A percentile compares a stretch with the other conserved stretches of the same genome.
phyloP scores from a whole-genome alignment of 192 early-diverging fungal species.

The Dissophora globulifera region DNA sequence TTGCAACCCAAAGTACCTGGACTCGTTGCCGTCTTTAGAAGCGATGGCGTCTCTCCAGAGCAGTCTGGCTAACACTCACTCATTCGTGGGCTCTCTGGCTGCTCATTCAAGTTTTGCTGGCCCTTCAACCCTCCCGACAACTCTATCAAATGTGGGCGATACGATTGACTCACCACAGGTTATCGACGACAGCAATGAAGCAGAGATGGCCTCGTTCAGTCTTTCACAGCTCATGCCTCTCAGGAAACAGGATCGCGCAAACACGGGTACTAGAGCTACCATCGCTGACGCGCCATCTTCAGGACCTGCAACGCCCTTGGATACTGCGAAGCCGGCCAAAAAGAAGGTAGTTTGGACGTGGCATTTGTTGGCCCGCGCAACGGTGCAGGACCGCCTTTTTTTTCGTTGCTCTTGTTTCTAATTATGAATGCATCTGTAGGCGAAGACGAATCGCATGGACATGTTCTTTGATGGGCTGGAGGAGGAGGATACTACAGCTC shows the following conservation, averaged over 20 bases:
- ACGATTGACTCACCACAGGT: slow-evolving; percentile 5
- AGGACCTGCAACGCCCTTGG: neutral
- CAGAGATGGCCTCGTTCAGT: neutral
- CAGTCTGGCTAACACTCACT: slow-evolving; percentile 1
- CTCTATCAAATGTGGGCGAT: neutral
- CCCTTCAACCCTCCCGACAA: neutral
- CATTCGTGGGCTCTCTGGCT: neutral
- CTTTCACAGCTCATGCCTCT: slow-evolving; percentile 22
- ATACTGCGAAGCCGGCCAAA: slow-evolving; percentile 17
- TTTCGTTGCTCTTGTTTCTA: neutral
- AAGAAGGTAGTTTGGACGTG: slow-evolving; percentile 23
- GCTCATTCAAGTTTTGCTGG: neutral
- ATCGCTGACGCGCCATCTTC: neutral
- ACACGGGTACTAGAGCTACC: neutral
- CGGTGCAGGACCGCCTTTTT: neutral
- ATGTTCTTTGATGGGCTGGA: slow-evolving; percentile 45
- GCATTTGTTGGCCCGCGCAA: too few species aligned
- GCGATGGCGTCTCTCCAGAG: slow-evolving; percentile 6
- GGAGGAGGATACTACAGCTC: slow-evolving; percentile 6
- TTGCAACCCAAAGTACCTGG: slow-evolving; percentile 45
- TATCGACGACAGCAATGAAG: slow-evolving; percentile 5
- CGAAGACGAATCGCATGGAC: slow-evolving; percentile 44
- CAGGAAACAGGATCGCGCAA: neutral
- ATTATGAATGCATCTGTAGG: neutral
- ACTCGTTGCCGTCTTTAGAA: slow-evolving; percentile 6